These are phyloP conservation scores for Capillidium rhysosporum DNA, from an alignment of 371 early-diverging fungal species.

Conservation along the genomic window DNA sequence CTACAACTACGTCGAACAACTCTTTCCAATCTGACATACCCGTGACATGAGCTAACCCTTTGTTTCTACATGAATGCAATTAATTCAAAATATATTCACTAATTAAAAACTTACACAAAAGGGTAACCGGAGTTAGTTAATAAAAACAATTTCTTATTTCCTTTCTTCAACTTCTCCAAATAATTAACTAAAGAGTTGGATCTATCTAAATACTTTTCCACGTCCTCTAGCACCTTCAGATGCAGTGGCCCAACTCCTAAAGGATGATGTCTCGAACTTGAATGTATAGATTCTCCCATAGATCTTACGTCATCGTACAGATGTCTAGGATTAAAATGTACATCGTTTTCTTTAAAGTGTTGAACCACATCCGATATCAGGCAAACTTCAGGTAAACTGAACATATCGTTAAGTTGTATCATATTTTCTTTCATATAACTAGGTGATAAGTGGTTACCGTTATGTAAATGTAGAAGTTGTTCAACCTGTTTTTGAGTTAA, in stretches of 20 bases:
- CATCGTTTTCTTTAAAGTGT: conserved; percentile 28
- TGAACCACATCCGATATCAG: conserved; percentile 35
- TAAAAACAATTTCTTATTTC: conserved; percentile 30
- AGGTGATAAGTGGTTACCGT: conserved; percentile 34
- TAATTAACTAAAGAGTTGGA: conserved; percentile 24
- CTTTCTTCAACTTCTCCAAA: conserved; percentile 20
- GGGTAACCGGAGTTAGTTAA: conserved; percentile 35
- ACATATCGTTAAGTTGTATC: conserved; percentile 37
- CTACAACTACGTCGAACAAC: conserved; percentile 38
- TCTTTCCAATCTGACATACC: conserved; percentile 29
- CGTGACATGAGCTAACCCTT: conserved; percentile 28
- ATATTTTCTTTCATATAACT: conserved; percentile 26
- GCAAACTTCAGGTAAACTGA: conserved; percentile 34
- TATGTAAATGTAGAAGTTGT: conserved; percentile 23
- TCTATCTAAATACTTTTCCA: conserved; percentile 24
- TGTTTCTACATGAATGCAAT: conserved; percentile 10
- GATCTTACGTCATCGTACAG: conserved; percentile 34
- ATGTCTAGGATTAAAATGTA: conserved; percentile 37
- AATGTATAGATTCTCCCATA: conserved; percentile 30
- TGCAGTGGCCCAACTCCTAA: conserved; percentile 27
- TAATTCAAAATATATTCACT: neutral
- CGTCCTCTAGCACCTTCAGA: conserved; percentile 19
- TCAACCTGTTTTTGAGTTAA: conserved; percentile 17
- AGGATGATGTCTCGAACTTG: conserved; percentile 10
- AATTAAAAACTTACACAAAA: conserved; percentile 18